A percentile compares a stretch with the other conserved stretches of the same genome.
phyloP scores from a whole-genome alignment of 140 eudicot species.

The Bidens hawaiensis region DNA sequence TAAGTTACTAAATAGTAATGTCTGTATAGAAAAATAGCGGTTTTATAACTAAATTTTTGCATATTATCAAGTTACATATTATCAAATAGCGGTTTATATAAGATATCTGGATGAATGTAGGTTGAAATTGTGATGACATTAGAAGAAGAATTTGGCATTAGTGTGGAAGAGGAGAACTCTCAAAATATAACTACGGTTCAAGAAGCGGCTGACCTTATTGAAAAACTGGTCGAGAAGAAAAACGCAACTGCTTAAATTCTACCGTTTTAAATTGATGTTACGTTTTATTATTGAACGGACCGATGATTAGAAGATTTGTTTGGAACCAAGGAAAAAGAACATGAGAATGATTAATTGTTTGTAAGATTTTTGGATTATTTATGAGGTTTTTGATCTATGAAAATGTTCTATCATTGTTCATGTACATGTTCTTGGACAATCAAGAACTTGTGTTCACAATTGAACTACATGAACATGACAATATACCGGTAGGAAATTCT shows the following conservation, averaged over 20 bases:
- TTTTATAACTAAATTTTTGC: no score
- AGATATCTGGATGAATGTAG: constrained; percentile 28
- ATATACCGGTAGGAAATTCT: no score
- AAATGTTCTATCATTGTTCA: not conserved
- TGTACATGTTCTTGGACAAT: no score
- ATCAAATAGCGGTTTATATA: no score
- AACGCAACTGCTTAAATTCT: constrained; percentile 21
- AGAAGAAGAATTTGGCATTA: constrained; percentile 79
- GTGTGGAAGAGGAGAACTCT: constrained; percentile 84
- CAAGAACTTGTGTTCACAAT: no score
- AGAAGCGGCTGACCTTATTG: constrained; percentile 93
- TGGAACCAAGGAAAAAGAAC: not conserved
- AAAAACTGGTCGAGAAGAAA: constrained; percentile 51
- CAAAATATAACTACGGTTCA: constrained; percentile 77
- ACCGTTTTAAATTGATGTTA: not conserved
- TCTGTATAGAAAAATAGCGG: no score
- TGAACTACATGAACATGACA: no score
- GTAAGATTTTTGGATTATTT: constrained; percentile 15
- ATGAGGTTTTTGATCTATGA: not conserved
- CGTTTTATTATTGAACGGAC: not conserved
- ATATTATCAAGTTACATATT: no score
- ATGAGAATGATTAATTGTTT: constrained; percentile 9
- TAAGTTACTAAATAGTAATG: no score
- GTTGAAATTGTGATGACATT: constrained; percentile 95
- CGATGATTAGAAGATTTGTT: constrained; percentile 13